A percentile compares a stretch with the other conserved stretches of the same genome.
phyloP scores from a whole-genome alignment of 805 yeast species.

The Kazachstania kunashirensis region DNA sequence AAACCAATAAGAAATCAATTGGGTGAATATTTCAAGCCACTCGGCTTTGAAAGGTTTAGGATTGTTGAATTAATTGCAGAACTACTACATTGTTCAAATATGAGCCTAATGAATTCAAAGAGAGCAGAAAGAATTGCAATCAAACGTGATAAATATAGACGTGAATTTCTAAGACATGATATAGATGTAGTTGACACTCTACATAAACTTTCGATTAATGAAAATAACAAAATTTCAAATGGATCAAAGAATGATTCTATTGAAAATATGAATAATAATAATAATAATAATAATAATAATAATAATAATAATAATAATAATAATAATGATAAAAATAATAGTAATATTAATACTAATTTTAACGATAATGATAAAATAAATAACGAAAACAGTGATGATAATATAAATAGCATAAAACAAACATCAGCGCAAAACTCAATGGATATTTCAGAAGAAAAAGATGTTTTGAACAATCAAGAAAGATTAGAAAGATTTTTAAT shows the following conservation, averaged over 20 bases:
- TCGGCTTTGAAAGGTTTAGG: constrained; percentile 86
- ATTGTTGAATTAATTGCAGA: constrained; percentile 89
- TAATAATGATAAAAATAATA: background rate
- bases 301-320: constrained; percentile 1
- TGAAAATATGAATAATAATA: background rate
- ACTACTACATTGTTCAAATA: constrained; percentile 86
- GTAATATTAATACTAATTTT: background rate
- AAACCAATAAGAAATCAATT: constrained; percentile 48
- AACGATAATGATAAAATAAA: constrained; percentile 3
- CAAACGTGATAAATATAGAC: constrained; percentile 61
- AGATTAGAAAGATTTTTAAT: constrained; percentile 41
- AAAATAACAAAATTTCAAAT: background rate
- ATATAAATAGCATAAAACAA: constrained; percentile 7
- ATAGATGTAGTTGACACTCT: background rate
- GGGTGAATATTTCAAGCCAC: constrained; percentile 51
- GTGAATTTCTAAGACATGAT: background rate
- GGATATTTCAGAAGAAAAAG: constrained; percentile 26
- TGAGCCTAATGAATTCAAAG: constrained; percentile 77
- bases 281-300: constrained; percentile 1
- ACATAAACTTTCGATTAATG: background rate
- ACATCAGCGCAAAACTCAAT: background rate
- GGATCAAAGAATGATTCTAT: background rate
- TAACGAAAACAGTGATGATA: constrained; percentile 14
- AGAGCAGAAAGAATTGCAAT: constrained; percentile 56
- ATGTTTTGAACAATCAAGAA: constrained; percentile 32